Evolutionary conservation across 2,329 filamentous ascomycete genomes (phyloP).

Genomic region (Hypoxylon sp.): DNA sequence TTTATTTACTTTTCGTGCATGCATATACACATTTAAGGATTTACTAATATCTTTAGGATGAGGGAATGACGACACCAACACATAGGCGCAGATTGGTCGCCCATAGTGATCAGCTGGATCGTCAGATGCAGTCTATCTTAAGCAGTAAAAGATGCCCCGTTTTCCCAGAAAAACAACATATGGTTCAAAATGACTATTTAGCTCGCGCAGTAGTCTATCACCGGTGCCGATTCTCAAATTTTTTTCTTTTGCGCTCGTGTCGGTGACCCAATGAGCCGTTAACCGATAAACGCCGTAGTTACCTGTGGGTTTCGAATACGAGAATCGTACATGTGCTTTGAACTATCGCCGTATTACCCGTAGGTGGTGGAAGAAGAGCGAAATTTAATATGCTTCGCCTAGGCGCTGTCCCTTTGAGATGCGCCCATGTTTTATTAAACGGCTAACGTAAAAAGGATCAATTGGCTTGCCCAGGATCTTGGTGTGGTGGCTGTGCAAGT

Average conservation of each 20-base stretch:
- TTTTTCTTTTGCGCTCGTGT: not conserved
- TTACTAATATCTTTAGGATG: not conserved
- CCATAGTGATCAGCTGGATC: conserved; percentile 6
- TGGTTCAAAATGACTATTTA: not conserved
- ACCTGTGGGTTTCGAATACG: not conserved
- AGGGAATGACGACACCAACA: not conserved
- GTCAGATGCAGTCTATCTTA: not conserved
- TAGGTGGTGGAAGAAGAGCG: conserved; percentile 1
- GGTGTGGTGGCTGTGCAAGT: conserved; percentile 3
- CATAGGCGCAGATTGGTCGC: not conserved
- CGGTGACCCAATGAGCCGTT: not conserved
- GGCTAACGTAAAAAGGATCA: not conserved
- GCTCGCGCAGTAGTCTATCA: not conserved
- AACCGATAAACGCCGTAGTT: not conserved
- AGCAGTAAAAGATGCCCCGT: conserved; percentile 1
- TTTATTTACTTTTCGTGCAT: not conserved
- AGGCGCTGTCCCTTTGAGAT: not conserved
- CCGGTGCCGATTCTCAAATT: not conserved
- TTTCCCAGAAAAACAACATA: not conserved
- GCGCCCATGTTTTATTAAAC: conserved; percentile 4
- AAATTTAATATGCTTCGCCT: not conserved
- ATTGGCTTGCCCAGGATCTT: not conserved
- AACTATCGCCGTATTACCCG: not conserved
- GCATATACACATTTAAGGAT: not conserved
- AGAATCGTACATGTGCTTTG: not conserved